A percentile compares a stretch with the other conserved stretches of the same genome.
Evolutionary conservation across 2,329 filamentous ascomycete genomes (phyloP).

Genomic region (Botrytis medusae): DNA sequence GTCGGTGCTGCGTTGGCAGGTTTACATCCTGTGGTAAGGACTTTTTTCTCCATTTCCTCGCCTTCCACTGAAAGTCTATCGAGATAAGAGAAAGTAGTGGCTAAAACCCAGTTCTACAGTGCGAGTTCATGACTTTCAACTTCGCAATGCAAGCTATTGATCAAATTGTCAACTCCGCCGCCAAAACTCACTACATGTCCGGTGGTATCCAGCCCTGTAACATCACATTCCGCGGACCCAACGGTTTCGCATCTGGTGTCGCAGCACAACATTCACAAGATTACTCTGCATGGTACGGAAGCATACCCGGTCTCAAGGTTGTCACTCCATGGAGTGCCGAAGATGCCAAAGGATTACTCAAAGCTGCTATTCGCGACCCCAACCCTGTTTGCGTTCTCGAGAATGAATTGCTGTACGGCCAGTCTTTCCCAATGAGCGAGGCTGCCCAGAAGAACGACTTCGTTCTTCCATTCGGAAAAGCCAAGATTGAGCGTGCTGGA

Average conservation of each 20-base stretch:
- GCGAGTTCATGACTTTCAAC: constrained; percentile 99
- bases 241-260: constrained; percentile 95
- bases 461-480: constrained; percentile 95
- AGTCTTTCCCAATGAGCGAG: constrained; percentile 95
- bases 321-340: constrained; percentile 95
- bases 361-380: constrained; percentile 96
- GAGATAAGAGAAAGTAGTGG: background rate
- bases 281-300: constrained; percentile 98
- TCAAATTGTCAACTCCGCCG: constrained; percentile 98
- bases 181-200: constrained; percentile 99
- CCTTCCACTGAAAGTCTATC: constrained; percentile 6
- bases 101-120: constrained; percentile 51
- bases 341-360: constrained; percentile 96
- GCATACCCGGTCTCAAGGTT: constrained; percentile 96
- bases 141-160: constrained; percentile 99
- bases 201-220: constrained; percentile 99
- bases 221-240: constrained; percentile 98
- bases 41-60: constrained; percentile 6
- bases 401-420: constrained; percentile 89
- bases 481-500: constrained; percentile 95
- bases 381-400: constrained; percentile 93
- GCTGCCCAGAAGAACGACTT: constrained; percentile 95
- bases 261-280: constrained; percentile 98
- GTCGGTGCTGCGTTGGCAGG: constrained; percentile 94
- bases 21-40: constrained; percentile 85